phyloP scores from a whole-genome alignment of 2,329 filamentous ascomycete genomes.

The Hortaea sp. region DNA sequence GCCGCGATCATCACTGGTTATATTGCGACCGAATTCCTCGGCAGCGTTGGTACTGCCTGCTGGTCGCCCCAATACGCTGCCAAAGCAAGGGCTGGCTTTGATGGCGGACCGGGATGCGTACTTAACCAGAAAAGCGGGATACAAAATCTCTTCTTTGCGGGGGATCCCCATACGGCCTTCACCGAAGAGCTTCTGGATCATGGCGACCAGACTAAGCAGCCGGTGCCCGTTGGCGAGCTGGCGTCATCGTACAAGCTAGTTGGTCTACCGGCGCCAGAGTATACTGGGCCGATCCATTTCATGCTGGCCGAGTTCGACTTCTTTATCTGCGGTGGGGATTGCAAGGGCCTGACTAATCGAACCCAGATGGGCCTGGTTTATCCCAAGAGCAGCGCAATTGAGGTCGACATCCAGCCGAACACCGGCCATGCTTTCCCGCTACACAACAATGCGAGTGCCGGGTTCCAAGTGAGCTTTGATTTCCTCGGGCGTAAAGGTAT shows the following conservation, averaged over 20 bases:
- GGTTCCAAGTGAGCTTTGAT: too few species aligned
- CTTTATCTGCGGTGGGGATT: constrained; percentile 29
- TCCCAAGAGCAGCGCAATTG: too few species aligned
- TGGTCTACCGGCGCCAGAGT: constrained; percentile 11
- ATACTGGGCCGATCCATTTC: constrained; percentile 26
- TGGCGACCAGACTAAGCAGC: constrained; percentile 26
- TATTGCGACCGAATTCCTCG: neutral
- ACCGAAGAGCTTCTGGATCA: constrained; percentile 23
- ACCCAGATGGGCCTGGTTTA: too few species aligned
- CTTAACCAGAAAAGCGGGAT: neutral
- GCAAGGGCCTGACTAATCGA: constrained; percentile 12
- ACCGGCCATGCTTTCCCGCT: too few species aligned
- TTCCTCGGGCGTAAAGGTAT: too few species aligned
- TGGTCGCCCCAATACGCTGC: too few species aligned
- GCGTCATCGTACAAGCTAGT: constrained; percentile 10
- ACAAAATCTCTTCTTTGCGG: constrained; percentile 1
- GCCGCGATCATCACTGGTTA: constrained; percentile 10
- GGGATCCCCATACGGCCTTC: constrained; percentile 8
- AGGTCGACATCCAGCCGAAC: too few species aligned
- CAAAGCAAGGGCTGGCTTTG: neutral
- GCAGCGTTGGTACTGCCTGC: neutral
- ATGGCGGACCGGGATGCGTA: neutral
- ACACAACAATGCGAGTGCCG: too few species aligned
- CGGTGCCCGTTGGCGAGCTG: constrained; percentile 22
- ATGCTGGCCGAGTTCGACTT: constrained; percentile 21